Evolutionary conservation across 768 basidiomycete species (phyloP).

Genomic region (Stropharia rugosoannulata): DNA sequence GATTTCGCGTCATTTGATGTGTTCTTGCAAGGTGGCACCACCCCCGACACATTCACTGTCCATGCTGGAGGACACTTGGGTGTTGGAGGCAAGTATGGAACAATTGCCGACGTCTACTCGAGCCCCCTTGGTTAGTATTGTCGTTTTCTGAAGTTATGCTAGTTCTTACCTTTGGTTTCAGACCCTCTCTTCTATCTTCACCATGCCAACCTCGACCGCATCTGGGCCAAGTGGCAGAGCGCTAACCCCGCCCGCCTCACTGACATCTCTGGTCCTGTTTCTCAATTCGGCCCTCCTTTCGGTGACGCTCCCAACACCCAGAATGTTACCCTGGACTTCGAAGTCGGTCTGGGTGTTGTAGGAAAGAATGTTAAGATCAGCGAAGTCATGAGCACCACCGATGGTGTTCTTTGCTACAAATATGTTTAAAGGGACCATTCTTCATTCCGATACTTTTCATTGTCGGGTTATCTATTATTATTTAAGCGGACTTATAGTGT

Average conservation of each 20-base stretch:
- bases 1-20: neutral
- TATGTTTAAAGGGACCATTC: slow-evolving; percentile 6
- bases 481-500: no score
- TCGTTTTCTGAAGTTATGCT: neutral
- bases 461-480: no score
- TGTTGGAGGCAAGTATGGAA: slow-evolving; percentile 4
- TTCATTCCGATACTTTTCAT: neutral
- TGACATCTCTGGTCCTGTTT: slow-evolving; percentile 23
- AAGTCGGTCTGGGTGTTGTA: slow-evolving; percentile 18
- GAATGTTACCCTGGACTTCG: slow-evolving; percentile 22
- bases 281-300: slow-evolving; percentile 14
- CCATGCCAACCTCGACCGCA: slow-evolving; percentile 37
- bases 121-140: neutral
- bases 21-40: neutral
- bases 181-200: slow-evolving; percentile 42
- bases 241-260: slow-evolving; percentile 12
- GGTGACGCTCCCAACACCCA: slow-evolving; percentile 12
- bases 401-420: slow-evolving; percentile 18
- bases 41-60: neutral
- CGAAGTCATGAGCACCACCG: slow-evolving; percentile 23
- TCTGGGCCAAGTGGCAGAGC: slow-evolving; percentile 39
- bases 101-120: slow-evolving; percentile 5
- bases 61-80: slow-evolving; percentile 8
- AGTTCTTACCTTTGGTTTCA: slow-evolving; percentile 9
- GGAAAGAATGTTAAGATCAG: slow-evolving; percentile 18